phyloP scores from a whole-genome alignment of 2,329 filamentous ascomycete genomes.

The Aspergillus aculeatinus region DNA sequence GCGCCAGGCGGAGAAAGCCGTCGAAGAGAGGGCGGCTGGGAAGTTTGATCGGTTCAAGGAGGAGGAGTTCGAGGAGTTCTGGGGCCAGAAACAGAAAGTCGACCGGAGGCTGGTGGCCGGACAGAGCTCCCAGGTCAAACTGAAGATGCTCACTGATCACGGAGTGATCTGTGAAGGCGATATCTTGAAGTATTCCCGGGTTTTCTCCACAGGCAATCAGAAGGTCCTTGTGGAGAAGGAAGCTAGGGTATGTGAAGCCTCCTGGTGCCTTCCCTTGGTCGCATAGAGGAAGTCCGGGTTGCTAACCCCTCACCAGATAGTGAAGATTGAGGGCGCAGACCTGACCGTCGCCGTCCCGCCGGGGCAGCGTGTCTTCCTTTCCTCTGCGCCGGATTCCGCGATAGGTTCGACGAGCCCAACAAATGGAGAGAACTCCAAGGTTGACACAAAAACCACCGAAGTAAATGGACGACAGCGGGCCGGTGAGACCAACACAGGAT shows the following conservation, averaged over 20 bases:
- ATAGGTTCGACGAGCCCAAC: neutral
- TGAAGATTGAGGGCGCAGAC: conserved; percentile 30
- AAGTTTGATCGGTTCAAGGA: conserved; percentile 59
- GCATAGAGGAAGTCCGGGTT: neutral
- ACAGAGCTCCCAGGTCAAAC: conserved; percentile 42
- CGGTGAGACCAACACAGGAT: neutral
- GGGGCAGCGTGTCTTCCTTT: conserved; percentile 38
- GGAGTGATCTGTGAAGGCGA: conserved; percentile 41
- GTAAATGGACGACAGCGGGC: neutral
- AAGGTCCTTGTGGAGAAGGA: conserved; percentile 45
- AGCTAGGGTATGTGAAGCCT: conserved; percentile 33
- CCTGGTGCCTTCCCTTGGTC: neutral
- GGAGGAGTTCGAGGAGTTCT: conserved; percentile 55
- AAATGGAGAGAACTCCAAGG: neutral
- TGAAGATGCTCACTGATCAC: conserved; percentile 37
- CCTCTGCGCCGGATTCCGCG: conserved; percentile 5
- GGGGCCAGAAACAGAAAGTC: conserved; percentile 55
- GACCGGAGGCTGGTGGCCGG: conserved; percentile 37
- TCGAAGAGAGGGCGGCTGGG: conserved; percentile 52
- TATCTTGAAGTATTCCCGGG: conserved; percentile 41
- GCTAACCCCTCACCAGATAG: conserved; percentile 26
- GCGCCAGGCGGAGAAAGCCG: conserved; percentile 54
- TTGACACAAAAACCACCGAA: neutral
- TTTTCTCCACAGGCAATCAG: conserved; percentile 26
- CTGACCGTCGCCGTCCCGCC: conserved; percentile 43